A percentile compares a stretch with the other conserved stretches of the same genome.
Conservation (phyloP, 1,139 yeast genomes). For the Kazachstania sp. region DNA sequence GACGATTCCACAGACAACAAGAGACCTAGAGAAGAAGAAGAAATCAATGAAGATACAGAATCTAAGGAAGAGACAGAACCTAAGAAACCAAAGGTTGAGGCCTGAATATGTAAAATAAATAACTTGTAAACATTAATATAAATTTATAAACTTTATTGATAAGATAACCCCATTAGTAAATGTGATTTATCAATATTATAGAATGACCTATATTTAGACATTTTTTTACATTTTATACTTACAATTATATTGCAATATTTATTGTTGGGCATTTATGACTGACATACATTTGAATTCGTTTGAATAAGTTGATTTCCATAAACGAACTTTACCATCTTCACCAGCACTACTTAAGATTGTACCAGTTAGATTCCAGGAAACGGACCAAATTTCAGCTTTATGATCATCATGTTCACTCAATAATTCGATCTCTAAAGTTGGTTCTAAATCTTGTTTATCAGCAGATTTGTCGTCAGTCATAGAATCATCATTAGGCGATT, state of each 20-base stretch:
- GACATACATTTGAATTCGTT: conserved; percentile 91
- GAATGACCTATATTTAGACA: background rate
- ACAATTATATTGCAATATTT: background rate
- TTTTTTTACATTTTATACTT: background rate
- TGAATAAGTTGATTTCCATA: conserved; percentile 84
- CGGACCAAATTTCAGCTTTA: conserved; percentile 90
- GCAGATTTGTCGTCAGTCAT: background rate
- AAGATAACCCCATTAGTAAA: background rate
- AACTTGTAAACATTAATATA: background rate
- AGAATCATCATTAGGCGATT: conserved; percentile 5
- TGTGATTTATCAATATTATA: background rate
- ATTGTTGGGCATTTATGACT: conserved; percentile 52
- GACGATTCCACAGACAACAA: background rate
- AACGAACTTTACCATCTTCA: conserved; percentile 83
- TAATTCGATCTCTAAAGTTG: conserved; percentile 37
- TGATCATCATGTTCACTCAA: conserved; percentile 63
- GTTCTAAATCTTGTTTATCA: conserved; percentile 1
- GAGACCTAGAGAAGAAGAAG: background rate
- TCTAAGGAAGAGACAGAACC: background rate
- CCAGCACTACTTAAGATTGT: conserved; percentile 90
- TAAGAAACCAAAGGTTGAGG: conserved; percentile 1
- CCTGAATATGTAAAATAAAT: background rate
- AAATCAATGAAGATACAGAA: background rate
- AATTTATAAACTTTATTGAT: background rate
- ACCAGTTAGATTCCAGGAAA: conserved; percentile 90